A percentile compares a stretch with the other conserved stretches of the same genome.
Conservation (phyloP, 345 rosid genomes). For the Eucalyptus curtisii region DNA sequence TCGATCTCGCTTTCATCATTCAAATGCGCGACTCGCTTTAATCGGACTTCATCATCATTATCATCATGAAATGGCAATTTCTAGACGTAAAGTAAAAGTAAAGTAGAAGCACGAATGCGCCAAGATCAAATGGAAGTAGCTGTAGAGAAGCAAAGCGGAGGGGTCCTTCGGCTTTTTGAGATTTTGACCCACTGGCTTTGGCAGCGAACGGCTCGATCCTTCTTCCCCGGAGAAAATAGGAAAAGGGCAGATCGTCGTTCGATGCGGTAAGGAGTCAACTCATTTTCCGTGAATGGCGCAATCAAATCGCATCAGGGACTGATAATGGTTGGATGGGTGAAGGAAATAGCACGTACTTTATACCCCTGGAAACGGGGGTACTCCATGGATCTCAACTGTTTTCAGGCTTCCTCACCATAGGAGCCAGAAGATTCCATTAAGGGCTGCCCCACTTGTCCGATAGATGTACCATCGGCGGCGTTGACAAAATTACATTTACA, state of each 20-base stretch:
- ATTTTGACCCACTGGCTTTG: not conserved
- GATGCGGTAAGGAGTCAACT: not conserved
- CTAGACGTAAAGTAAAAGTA: not conserved
- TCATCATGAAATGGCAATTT: not conserved
- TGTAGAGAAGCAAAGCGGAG: not conserved
- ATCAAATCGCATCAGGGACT: not conserved
- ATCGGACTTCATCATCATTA: not conserved
- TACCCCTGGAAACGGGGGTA: no score
- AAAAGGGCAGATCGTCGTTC: not conserved
- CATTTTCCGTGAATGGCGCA: not conserved
- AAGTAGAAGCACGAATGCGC: not conserved
- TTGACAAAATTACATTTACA: no score
- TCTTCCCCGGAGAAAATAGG: not conserved
- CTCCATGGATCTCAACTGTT: no score
- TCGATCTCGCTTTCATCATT: not conserved
- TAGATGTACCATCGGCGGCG: no score
- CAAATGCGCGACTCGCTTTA: not conserved
- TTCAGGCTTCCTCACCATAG: no score
- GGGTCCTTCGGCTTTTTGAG: not conserved
- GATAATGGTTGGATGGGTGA: not conserved
- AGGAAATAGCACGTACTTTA: not conserved
- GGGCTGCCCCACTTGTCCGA: no score
- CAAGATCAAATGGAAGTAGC: not conserved
- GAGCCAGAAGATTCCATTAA: no score
- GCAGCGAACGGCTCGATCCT: not conserved